Conservation (phyloP, 805 yeast species). For the Hanseniaspora thailandica region DNA sequence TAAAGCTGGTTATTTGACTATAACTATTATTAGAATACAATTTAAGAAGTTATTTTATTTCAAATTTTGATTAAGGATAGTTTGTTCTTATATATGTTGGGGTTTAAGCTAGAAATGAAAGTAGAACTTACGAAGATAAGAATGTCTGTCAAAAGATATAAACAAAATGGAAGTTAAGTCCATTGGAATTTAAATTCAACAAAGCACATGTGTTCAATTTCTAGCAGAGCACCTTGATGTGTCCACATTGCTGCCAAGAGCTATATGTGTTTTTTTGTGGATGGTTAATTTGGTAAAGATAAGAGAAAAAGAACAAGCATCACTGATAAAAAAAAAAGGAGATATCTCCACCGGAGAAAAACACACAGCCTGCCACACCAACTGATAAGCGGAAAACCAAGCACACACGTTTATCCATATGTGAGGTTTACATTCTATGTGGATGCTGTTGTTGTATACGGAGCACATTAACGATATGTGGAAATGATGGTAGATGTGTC, state of each 20-base stretch:
- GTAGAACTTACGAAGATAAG: background rate
- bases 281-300: background rate
- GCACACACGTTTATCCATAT: too few species aligned
- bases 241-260: too few species aligned
- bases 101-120: background rate
- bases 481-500: too few species aligned
- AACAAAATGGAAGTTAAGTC: background rate
- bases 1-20: background rate
- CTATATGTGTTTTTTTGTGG: too few species aligned
- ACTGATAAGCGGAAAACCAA: background rate
- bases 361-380: background rate
- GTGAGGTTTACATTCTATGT: too few species aligned
- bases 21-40: too few species aligned
- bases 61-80: background rate
- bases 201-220: background rate
- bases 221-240: background rate
- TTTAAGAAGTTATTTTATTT: too few species aligned
- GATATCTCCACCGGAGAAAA: background rate
- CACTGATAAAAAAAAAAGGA: background rate
- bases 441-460: too few species aligned
- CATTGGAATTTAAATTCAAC: background rate
- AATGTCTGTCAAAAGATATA: too few species aligned
- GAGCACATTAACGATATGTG: too few species aligned
- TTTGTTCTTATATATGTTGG: background rate
- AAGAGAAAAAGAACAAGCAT: background rate